phyloP scores from a whole-genome alignment of 306 rosid species.

The Cucumis hystrix region DNA sequence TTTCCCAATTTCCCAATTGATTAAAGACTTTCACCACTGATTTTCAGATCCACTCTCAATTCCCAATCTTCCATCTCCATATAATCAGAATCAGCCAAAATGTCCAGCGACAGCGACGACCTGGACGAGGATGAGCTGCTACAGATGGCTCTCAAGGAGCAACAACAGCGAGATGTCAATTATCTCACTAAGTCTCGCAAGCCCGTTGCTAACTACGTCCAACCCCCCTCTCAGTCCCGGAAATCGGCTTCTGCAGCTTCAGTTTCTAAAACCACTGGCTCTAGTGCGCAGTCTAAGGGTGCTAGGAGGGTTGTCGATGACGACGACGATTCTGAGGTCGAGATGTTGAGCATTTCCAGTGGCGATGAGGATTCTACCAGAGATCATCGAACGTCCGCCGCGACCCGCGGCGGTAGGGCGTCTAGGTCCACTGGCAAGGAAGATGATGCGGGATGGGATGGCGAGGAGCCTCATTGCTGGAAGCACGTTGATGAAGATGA shows the following conservation, averaged over 20 bases:
- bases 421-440: conserved; percentile 24
- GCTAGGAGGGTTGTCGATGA: conserved; percentile 38
- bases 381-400: conserved; percentile 18
- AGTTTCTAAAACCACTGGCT: background rate
- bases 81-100: conserved; percentile 3
- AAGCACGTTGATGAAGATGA: conserved; percentile 84
- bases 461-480: conserved; percentile 87
- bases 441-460: conserved; percentile 68
- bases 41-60: background rate
- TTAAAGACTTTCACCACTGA: background rate
- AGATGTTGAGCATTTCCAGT: conserved; percentile 96
- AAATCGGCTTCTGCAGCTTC: conserved; percentile 10
- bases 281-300: background rate
- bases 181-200: conserved; percentile 47
- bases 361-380: conserved; percentile 69
- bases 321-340: conserved; percentile 91
- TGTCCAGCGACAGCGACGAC: conserved; percentile 87
- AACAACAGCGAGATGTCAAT: conserved; percentile 61
- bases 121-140: conserved; percentile 85
- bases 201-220: conserved; percentile 91
- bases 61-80: background rate
- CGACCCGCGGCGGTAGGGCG: conserved; percentile 24
- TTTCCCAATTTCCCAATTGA: background rate
- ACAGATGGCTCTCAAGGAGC: conserved; percentile 90
- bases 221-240: conserved; percentile 38